Conservation (phyloP, 768 basidiomycete species). For the Termitomyces sp. region DNA sequence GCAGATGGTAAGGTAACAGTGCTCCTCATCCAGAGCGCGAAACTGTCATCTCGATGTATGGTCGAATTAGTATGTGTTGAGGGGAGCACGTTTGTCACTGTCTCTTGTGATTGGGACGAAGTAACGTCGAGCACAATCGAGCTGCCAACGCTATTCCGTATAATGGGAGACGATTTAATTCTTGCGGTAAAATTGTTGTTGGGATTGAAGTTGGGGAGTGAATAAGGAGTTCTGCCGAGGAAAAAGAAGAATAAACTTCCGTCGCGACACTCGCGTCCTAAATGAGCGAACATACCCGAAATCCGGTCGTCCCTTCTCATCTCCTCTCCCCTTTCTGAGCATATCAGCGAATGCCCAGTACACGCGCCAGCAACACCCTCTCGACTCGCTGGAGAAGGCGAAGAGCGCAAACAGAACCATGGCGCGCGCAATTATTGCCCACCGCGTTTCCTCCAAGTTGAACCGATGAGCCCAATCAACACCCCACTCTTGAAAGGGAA, state of each 20-base stretch:
- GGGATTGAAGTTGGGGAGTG: not conserved
- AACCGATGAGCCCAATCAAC: conserved; percentile 10
- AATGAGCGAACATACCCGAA: not conserved
- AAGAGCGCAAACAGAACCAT: conserved; percentile 56
- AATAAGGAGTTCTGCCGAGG: not conserved
- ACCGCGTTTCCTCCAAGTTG: conserved; percentile 34
- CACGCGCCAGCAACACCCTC: conserved; percentile 31
- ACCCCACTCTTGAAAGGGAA: conserved; percentile 30
- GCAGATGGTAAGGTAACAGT: not conserved
- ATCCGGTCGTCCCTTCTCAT: not conserved
- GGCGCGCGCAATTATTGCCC: conserved; percentile 36
- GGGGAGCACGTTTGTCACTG: not conserved
- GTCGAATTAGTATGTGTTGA: not conserved
- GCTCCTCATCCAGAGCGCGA: not conserved
- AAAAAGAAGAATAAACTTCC: not conserved
- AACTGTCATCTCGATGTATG: not conserved
- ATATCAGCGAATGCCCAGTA: not conserved
- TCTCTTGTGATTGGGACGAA: not conserved
- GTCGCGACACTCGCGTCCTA: not conserved
- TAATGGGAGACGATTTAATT: not conserved
- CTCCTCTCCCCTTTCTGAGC: not conserved
- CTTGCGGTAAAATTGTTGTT: not conserved
- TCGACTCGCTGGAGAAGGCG: conserved; percentile 51
- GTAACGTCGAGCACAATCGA: not conserved
- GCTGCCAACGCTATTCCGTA: not conserved